These are phyloP conservation scores for Chlorella sorokiniana DNA, from an alignment of 139 green algal genomes.

Conservation along the genomic window DNA sequence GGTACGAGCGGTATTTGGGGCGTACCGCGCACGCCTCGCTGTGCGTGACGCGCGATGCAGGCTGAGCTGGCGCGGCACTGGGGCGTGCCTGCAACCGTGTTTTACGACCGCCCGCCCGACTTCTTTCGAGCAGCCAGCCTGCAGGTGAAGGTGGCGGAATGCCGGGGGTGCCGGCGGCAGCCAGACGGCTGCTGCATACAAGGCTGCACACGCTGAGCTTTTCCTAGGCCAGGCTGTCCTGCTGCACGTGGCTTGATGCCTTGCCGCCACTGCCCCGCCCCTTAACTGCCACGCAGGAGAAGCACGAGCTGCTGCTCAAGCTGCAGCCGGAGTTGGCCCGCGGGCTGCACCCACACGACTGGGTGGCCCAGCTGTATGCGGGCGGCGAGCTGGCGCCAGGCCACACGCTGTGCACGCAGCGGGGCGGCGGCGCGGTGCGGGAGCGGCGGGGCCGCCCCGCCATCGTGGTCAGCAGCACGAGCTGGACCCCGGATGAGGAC, in stretches of 20 bases:
- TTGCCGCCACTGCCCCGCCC: neutral
- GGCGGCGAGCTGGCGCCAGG: neutral
- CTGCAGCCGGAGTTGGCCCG: conserved; percentile 31
- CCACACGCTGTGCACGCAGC: conserved; percentile 40
- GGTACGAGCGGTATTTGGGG: conserved; percentile 71
- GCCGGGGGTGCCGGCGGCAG: too few relatives aligned
- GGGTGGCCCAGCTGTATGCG: conserved; percentile 8
- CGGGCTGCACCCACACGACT: conserved; percentile 45
- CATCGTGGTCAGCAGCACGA: conserved; percentile 93
- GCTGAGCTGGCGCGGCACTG: conserved; percentile 71
- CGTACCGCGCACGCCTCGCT: conserved; percentile 59
- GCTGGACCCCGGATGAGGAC: conserved; percentile 98
- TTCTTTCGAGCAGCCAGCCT: conserved; percentile 69
- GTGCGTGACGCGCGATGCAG: conserved; percentile 92
- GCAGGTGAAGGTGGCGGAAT: too few relatives aligned
- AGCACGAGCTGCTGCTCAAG: conserved; percentile 47
- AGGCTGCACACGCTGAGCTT: neutral
- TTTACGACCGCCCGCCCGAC: conserved; percentile 86
- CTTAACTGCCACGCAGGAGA: conserved; percentile 28
- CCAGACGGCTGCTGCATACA: neutral
- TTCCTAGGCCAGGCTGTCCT: neutral
- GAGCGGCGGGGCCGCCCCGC: conserved; percentile 67
- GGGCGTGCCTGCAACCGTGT: conserved; percentile 77
- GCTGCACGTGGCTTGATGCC: neutral
- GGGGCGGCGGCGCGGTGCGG: neutral